Evolutionary conservation across 441 rosid species (phyloP), one percentile per base, ranked within the genome.

Genomic region (Populus trichocarpa): DNA sequence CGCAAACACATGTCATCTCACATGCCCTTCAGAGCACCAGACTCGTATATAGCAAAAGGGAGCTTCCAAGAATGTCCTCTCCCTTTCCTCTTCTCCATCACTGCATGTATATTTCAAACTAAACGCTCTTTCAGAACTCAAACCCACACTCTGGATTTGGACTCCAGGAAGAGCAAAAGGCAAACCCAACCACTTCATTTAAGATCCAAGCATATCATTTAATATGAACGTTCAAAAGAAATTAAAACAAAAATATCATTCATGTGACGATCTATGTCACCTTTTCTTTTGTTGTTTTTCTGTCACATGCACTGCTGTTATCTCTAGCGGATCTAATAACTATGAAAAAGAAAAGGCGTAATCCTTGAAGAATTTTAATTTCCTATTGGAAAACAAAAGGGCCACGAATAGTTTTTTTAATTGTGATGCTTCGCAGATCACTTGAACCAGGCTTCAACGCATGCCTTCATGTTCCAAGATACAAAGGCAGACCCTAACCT

Each of bases 381-480:
- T 46, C 18, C 57, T 13, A 13, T 5, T 46, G 57, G 20, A 46
- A 14, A 46, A 14, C 57, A 46, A 46, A 46, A 4, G 6, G 20
- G 57, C 2, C 20, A 0, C 2, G 57, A 46, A 46, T 14, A 46
- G 4, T 13, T 46, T 46, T 46, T 46, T 46, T 4, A 46, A 46
- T 4, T 46, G 57, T 46, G 57, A 46, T 46, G 57, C 57, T 46
- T 46, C 57, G 20, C 57, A 46, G 57, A 46, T 46, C 57, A 46
- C 57, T 14, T 12, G 57, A 14, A 46, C 69, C 74, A 40, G 25
- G 69, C 3, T 11, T 85, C 92, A 28, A 93, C 98, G 2, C 89
- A 90, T 35, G 95, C 88, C 22, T 84, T 91, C 83, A 80, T 91
- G 36, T 57, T 91, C 42, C 82, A 84, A 35, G 94, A 93, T 81